Base-by-base conservation (phyloP, 345 rosid genomes). In the Linum tenue region DNA sequence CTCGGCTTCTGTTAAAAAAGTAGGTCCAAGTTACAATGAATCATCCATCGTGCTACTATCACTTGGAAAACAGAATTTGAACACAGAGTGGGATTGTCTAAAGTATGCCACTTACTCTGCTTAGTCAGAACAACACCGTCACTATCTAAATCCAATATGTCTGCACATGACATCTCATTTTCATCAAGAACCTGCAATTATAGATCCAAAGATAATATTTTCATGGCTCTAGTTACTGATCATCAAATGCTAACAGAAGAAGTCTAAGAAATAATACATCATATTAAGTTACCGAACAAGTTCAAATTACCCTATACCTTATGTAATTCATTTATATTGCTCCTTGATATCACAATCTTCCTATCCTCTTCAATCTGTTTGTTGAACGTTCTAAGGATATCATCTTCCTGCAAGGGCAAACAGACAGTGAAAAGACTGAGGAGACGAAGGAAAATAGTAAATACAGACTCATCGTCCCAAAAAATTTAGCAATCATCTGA, bases 281-380 rank as follows among this genome's bases (percentile, higher is more conserved):
- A 43, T 11, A 65, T 58, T 10, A 48, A 60, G 7, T n/a, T 64
- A 5, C 7, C 35, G 44, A 60, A 22, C 50, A 40, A 22, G 31
- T 39, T 4, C n/a, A 58, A 2, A 55, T 17, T 65, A 71, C 22
- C 60, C 58, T 58, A 37, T 73, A 95, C 99, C 97, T 83, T 84
- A 40, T 87, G 85, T 39, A 95, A 72, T 75, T 95, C 97, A 69
- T 76, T 84, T 58, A 88, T 60, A 81, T 91, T 95, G 81, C 91
- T 88, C 73, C 99, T 73, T 50, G 86, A 83, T 79, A 83, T 83
- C 71, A 90, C 86, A 61, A 90, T 83, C 77, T 70, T 88, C 78
- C 91, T 82, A 75, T 94, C 99, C 66, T 88, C 99, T 70, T 85
- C 96, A 65, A 94, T 78, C 72, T 90, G 99, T 79, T 94, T 88